phyloP scores from a whole-genome alignment of 345 rosid genomes.

The Linum usitatissimum region DNA sequence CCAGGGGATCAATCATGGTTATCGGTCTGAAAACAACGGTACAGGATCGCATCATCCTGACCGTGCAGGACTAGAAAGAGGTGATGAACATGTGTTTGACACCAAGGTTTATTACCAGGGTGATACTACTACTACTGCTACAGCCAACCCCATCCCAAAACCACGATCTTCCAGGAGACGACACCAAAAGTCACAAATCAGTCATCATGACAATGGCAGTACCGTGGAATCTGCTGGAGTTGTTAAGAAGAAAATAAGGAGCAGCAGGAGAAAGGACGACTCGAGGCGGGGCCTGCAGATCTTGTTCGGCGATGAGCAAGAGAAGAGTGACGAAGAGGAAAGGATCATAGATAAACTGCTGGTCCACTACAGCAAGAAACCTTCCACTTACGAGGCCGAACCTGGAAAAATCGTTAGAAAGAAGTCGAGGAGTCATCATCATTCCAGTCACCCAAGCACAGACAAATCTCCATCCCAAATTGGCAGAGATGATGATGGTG shows the following conservation, averaged over 20 bases:
- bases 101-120: slow-evolving; percentile 15
- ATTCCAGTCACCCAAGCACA: slow-evolving; percentile 18
- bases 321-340: slow-evolving; percentile 61
- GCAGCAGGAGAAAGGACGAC: slow-evolving; percentile 58
- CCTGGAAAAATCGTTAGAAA: neutral
- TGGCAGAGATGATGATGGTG: slow-evolving; percentile 24
- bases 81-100: slow-evolving; percentile 15
- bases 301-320: slow-evolving; percentile 43
- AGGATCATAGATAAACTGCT: slow-evolving; percentile 74
- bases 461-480: slow-evolving; percentile 20
- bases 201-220: slow-evolving; percentile 26
- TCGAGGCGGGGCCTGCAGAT: slow-evolving; percentile 54
- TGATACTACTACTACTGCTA: slow-evolving; percentile 18
- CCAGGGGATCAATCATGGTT: slow-evolving; percentile 14
- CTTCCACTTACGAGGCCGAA: slow-evolving; percentile 42
- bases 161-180: slow-evolving; percentile 50
- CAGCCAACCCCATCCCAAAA: slow-evolving; percentile 34
- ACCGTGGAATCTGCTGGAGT: slow-evolving; percentile 23
- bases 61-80: slow-evolving; percentile 20
- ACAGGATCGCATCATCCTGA: slow-evolving; percentile 19
- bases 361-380: slow-evolving; percentile 78
- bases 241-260: slow-evolving; percentile 38
- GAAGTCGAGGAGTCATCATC: slow-evolving; percentile 43
- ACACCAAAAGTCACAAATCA: slow-evolving; percentile 30
- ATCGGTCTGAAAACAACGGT: slow-evolving; percentile 21